Base-by-base conservation (phyloP, 331 rosid genomes). In the Dryas integrifolia region DNA sequence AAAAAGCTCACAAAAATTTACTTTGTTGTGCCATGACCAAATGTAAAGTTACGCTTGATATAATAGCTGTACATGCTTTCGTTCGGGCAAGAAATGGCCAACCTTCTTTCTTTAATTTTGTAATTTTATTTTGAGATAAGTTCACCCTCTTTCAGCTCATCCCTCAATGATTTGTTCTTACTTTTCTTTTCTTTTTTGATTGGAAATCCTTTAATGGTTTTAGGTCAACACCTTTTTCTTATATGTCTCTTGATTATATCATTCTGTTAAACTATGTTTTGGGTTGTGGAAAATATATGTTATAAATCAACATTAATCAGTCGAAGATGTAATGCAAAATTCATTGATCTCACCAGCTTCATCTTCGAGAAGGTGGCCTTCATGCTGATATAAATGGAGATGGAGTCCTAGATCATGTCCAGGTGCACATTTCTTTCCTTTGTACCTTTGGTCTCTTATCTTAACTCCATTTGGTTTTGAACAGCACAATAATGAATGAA, bases 341-440 rank as follows among this genome's bases (percentile, higher is more conserved):
- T 72, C 58, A 44, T 83, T 76, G 66, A 67, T 84, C 49, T 74
- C 52, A 6, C 58, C 97, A 95, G 99, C 92, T 95, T 62, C 97
- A 88, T 83, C 99, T 95, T 77, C 97, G 79, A 85, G 98, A 95
- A 67, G 98, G 98, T 52, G 99, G 99, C 80, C 96, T 95, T 70
- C 99, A 95, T 78, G 99, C 99, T 72, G 98, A 95, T 85, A 77
- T 95, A 74, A 95, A 95, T 77, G 98, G 99, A 3, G 99, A 95
- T 55, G 99, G 99, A 77, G 98, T 95, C 76, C 90, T 95, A 72
- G 99, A 95, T 86, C 99, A 95, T 79, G 99, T 95, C 76, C 98
- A 95, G 98, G 99, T 95, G 75, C 75, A n/a, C 51, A 13, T 79
- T 67, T 48, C 59, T 56, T 56, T 49, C 18, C 18, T 64, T 69